Base-by-base conservation (phyloP, 306 rosid genomes). In the Begonia masoniana region DNA sequence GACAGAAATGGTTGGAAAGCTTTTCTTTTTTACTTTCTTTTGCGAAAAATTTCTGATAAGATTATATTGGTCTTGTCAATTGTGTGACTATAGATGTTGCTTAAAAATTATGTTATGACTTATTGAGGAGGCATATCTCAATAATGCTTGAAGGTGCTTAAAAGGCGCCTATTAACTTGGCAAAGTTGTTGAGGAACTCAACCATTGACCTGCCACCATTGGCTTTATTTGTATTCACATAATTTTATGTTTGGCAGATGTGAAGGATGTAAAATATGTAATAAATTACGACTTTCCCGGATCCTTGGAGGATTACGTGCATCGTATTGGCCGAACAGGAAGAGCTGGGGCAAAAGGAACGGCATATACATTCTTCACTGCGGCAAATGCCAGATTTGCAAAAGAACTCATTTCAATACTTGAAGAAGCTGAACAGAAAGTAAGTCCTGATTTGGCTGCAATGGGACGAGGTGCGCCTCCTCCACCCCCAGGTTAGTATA, bases 301-400 rank as follows among this genome's bases (percentile, higher is more conserved):
- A 71, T 91, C 99, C 62, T 96, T 91, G 1, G 99, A 91, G 78
- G 99, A 91, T 59, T 91, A 86, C 65, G 99, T 91, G 59, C 94
- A 86, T 48, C 93, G 96, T 43, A 91, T 91, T 70, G 99, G 99
- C n/a, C 70, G 99, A 67, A 91, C 96, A 21, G 96, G 99, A 53
- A 81, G 96, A 74, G 99, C 99, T 36, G 96, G 99, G 58, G 99
- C 99, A 24, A 91, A 91, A 75, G 99, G 99, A 75, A 91, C 96
- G 24, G 99, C 99, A 2, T 81, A 91, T 70, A 78, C 99, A 57
- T 91, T 86, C 78, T 91, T 91, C 63, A 91, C 99, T 1, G 99
- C 96, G 53, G 80, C 88, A 41, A 91, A 86, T 77, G 99, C 99
- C 55, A 78, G 99, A 68, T 91, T 91, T 55, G 92, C 96, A 5